A percentile compares a stretch with the other conserved stretches of the same genome.
Evolutionary conservation across 352 stramenopile species (phyloP).

Genomic region (Sclerospora graminicola): DNA sequence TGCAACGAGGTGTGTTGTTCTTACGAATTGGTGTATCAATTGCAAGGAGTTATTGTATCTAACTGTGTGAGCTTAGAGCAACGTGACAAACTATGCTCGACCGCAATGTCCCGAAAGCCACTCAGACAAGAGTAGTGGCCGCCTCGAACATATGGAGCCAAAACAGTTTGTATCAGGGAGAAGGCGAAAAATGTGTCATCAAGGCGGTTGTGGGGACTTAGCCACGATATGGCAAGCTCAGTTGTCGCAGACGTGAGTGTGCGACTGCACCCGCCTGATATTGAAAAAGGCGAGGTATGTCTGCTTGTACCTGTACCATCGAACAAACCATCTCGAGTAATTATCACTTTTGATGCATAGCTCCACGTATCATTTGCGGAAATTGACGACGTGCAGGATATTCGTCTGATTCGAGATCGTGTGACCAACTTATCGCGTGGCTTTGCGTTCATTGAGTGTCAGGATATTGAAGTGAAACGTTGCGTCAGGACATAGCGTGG

Average conservation of each 20-base stretch:
- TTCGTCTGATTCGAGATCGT: too few species aligned
- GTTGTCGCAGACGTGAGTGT: slow-evolving; percentile 22
- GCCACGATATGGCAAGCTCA: slow-evolving; percentile 1
- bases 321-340: background rate
- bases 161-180: slow-evolving; percentile 1
- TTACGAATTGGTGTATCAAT: too few species aligned
- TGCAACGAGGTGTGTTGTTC: too few species aligned
- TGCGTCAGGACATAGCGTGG: background rate
- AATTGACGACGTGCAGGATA: too few species aligned
- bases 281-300: slow-evolving; percentile 65
- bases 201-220: background rate
- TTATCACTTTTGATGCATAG: slow-evolving; percentile 29
- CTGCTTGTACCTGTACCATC: background rate
- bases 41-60: too few species aligned
- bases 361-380: slow-evolving; percentile 56
- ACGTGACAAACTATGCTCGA: slow-evolving; percentile 62
- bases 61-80: slow-evolving; percentile 34
- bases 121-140: too few species aligned
- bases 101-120: slow-evolving; percentile 41
- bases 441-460: slow-evolving; percentile 77
- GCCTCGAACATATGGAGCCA: slow-evolving; percentile 3
- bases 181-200: too few species aligned
- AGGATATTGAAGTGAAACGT: slow-evolving; percentile 39
- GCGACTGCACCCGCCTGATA: slow-evolving; percentile 54
- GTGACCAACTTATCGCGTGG: too few species aligned